These are phyloP conservation scores for Penicillium brasilianum DNA, from an alignment of 2,329 filamentous ascomycete species.

Conservation along the genomic window DNA sequence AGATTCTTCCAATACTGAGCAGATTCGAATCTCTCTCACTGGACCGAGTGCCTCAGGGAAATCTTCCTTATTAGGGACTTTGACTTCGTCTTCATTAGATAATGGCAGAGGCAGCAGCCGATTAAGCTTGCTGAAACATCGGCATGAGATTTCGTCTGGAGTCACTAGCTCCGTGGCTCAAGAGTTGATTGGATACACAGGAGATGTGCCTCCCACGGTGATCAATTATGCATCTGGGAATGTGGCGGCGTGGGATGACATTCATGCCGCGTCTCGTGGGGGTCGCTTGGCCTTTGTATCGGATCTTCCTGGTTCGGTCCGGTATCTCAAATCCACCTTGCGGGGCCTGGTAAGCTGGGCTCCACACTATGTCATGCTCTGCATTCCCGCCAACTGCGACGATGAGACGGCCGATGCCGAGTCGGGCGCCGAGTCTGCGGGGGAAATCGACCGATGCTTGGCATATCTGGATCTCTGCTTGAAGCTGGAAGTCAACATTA, in stretches of 20 bases:
- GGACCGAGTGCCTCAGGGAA: slow-evolving; percentile 92
- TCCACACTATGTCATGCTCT: slow-evolving; percentile 90
- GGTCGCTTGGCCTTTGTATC: slow-evolving; percentile 80
- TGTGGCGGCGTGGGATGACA: slow-evolving; percentile 91
- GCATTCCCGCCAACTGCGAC: slow-evolving; percentile 77
- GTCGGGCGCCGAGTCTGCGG: slow-evolving; percentile 36
- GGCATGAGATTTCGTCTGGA: slow-evolving; percentile 89
- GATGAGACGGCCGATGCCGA: slow-evolving; percentile 50
- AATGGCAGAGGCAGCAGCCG: slow-evolving; percentile 91
- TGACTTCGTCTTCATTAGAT: slow-evolving; percentile 86
- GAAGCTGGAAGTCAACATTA: slow-evolving; percentile 75
- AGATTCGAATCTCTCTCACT: slow-evolving; percentile 83
- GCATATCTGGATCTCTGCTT: slow-evolving; percentile 86
- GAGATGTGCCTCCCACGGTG: slow-evolving; percentile 33
- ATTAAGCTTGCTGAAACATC: slow-evolving; percentile 85
- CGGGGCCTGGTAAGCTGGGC: slow-evolving; percentile 93
- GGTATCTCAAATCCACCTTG: slow-evolving; percentile 86
- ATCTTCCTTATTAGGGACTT: slow-evolving; percentile 83
- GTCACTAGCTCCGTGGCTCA: slow-evolving; percentile 94
- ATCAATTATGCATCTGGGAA: slow-evolving; percentile 86
- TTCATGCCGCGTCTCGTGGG: slow-evolving; percentile 79
- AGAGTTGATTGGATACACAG: slow-evolving; percentile 83
- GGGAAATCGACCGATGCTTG: slow-evolving; percentile 72
- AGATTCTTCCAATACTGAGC: slow-evolving; percentile 63
- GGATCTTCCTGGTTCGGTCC: slow-evolving; percentile 88